Evolutionary conservation across 139 green algal species (phyloP).

Genomic region (Helicosporidium sp.): DNA sequence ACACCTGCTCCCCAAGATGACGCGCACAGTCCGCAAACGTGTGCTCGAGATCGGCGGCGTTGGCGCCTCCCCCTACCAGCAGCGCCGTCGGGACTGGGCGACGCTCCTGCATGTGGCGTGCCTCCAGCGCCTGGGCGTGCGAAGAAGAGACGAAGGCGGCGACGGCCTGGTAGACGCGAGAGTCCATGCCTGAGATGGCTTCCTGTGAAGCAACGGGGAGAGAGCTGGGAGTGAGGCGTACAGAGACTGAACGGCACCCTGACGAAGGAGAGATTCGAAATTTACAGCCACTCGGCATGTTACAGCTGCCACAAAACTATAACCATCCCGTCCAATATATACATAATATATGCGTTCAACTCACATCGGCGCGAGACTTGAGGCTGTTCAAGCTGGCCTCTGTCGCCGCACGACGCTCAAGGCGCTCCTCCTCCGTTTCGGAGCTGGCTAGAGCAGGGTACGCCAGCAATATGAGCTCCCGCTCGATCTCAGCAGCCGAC

Average conservation of each 20-base stretch:
- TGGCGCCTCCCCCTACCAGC: constrained; percentile 30
- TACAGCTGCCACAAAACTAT: too few relatives aligned
- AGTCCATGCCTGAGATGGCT: too few relatives aligned
- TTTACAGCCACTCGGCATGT: too few relatives aligned
- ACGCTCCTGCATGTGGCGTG: too few relatives aligned
- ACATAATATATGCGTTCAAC: neutral
- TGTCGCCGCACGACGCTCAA: constrained; percentile 1
- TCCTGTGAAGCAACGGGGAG: too few relatives aligned
- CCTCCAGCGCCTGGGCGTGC: neutral
- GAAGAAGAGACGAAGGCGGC: too few relatives aligned
- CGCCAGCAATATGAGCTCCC: constrained; percentile 5
- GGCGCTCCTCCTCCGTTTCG: constrained; percentile 3
- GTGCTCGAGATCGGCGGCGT: constrained; percentile 23
- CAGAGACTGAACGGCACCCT: too few relatives aligned
- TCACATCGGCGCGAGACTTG: constrained; percentile 5
- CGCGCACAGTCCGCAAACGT: constrained; percentile 24
- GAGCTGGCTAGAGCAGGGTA: constrained; percentile 1
- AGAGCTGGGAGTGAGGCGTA: too few relatives aligned
- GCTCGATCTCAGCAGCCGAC: too few relatives aligned
- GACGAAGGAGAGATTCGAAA: too few relatives aligned
- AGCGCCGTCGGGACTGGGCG: constrained; percentile 18
- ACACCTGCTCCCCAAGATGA: constrained; percentile 10
- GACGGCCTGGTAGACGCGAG: too few relatives aligned
- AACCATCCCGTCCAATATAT: too few relatives aligned
- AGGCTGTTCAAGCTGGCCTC: constrained; percentile 5